Conservation (phyloP, 164 flowering plant genomes). For the Pachysandra terminalis region DNA sequence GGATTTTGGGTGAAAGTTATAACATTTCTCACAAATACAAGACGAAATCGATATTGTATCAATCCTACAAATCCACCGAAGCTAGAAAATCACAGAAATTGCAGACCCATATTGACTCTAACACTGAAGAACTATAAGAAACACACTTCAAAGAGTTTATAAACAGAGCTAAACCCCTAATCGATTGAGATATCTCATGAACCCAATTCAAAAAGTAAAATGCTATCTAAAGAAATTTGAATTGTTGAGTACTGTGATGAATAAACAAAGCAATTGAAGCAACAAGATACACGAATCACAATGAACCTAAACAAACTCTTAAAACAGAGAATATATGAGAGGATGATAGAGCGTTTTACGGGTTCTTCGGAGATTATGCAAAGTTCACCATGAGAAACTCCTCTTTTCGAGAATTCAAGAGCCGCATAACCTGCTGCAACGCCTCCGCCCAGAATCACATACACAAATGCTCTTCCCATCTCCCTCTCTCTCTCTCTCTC, state of each 20-base stretch:
- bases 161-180: not conserved
- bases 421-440: slow-evolving; percentile 99
- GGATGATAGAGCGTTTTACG: slow-evolving; percentile 30
- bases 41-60: not conserved
- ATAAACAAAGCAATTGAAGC: not conserved
- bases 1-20: too few relatives aligned
- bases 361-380: slow-evolving; percentile 95
- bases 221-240: not conserved
- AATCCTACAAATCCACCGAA: not conserved
- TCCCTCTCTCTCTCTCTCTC: slow-evolving; percentile 18
- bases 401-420: slow-evolving; percentile 75
- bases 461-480: slow-evolving; percentile 92
- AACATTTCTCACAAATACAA: not conserved
- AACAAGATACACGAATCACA: not conserved
- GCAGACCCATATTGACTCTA: not conserved
- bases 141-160: not conserved
- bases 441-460: slow-evolving; percentile 95
- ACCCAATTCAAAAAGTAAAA: not conserved
- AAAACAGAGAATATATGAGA: not conserved
- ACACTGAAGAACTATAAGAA: not conserved
- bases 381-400: slow-evolving; percentile 79
- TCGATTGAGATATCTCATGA: not conserved
- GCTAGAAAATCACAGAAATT: not conserved
- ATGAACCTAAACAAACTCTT: not conserved
- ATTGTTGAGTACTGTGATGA: not conserved